Conservation (phyloP, 345 rosid genomes). For the Diplotaxis tenuifolia region DNA sequence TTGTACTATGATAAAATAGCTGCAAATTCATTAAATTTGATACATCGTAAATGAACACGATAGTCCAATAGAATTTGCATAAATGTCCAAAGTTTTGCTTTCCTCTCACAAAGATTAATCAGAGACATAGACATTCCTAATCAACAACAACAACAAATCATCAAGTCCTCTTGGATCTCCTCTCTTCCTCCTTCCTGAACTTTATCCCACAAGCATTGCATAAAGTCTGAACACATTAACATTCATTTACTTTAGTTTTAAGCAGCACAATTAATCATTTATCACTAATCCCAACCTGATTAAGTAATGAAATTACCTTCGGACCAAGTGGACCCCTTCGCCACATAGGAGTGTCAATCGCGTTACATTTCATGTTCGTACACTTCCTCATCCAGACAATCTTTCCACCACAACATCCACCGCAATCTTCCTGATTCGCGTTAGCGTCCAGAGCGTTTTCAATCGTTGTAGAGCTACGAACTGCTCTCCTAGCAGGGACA, state of each 20-base stretch:
- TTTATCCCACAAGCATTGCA: conserved; percentile 43
- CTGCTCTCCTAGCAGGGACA: conserved; percentile 26
- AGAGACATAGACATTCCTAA: neutral
- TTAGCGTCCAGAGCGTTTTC: neutral
- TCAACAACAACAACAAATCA: neutral
- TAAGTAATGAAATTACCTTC: conserved; percentile 21
- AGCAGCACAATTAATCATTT: neutral
- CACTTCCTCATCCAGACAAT: neutral
- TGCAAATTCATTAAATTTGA: neutral
- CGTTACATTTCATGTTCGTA: conserved; percentile 32
- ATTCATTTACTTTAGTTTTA: neutral
- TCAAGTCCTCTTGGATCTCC: conserved; percentile 1
- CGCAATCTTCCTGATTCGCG: neutral
- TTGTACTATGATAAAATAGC: neutral
- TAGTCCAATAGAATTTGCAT: neutral
- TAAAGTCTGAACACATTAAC: conserved; percentile 25
- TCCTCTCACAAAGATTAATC: neutral
- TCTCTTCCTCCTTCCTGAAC: conserved; percentile 35
- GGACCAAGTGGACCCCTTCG: conserved; percentile 42
- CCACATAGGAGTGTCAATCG: conserved; percentile 36
- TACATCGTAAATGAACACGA: neutral
- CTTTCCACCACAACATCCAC: neutral
- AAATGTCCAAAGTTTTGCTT: neutral
- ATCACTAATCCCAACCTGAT: neutral
- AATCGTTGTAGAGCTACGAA: neutral